These are phyloP conservation scores for Niebla homalea DNA, from an alignment of 495 filamentous ascomycete species.

Conservation along the genomic window DNA sequence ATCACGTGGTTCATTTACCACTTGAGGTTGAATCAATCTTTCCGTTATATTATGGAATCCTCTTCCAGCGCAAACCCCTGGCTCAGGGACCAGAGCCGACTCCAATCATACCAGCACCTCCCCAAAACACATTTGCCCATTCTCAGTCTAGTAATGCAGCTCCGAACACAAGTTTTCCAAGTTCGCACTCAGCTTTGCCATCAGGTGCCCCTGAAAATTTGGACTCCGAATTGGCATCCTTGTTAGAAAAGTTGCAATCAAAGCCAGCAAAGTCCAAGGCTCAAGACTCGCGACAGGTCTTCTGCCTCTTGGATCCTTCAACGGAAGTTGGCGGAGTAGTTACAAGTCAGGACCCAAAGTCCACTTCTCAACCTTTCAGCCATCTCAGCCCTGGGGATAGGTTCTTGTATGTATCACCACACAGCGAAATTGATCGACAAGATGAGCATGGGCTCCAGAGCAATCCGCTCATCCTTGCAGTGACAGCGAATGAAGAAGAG, in stretches of 20 bases:
- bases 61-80: slow-evolving; percentile 64
- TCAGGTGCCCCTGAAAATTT: too few species aligned
- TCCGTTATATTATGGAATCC: slow-evolving; percentile 63
- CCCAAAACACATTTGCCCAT: slow-evolving; percentile 71
- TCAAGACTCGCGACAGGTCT: slow-evolving; percentile 62
- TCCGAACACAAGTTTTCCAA: neutral
- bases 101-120: slow-evolving; percentile 29
- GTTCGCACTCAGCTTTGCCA: too few species aligned
- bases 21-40: slow-evolving; percentile 87
- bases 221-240: neutral
- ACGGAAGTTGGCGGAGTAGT: slow-evolving; percentile 78
- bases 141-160: slow-evolving; percentile 30
- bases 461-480: slow-evolving; percentile 53
- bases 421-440: slow-evolving; percentile 32
- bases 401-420: slow-evolving; percentile 61
- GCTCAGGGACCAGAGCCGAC: slow-evolving; percentile 24
- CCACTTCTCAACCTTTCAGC: slow-evolving; percentile 20
- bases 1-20: slow-evolving; percentile 81
- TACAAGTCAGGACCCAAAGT: slow-evolving; percentile 19
- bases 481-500: slow-evolving; percentile 65
- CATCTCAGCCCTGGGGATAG: slow-evolving; percentile 58
- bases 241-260: neutral
- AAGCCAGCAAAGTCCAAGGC: neutral
- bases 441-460: slow-evolving; percentile 3
- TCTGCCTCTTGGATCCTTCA: slow-evolving; percentile 76